Base-by-base conservation (phyloP, 1,284 basidiomycete species). In the Pyrrhoderma lamaoense region DNA sequence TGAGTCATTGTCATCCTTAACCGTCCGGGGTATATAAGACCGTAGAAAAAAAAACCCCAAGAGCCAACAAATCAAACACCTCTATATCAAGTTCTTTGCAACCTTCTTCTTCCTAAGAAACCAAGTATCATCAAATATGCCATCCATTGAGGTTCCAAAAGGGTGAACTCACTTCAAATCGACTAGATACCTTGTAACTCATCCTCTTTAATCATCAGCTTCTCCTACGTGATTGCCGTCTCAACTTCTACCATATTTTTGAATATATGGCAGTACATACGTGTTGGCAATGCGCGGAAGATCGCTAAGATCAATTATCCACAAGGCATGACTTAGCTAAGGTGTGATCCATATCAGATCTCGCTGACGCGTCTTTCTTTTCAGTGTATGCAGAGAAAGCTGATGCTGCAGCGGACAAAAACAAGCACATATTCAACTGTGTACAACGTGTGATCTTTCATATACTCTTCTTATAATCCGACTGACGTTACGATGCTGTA, bases 261-360 rank as follows among this genome's bases (percentile, higher is more conserved):
- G 18, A 68, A 79, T 14, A 2, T 65, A 2, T 79, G 71, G 62
- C 83, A 86, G 61, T 61, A 60, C 0, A 14, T 68, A 8, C 58
- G 64, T 2, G 85, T 85, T 18, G 59, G 64, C 21, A 64, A 54
- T 35, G 70, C 74, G 19, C 79, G 86, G 53, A 75, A 66, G 54
- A 65, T 59, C 2, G 75, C 85, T 16, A 70, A 71, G n/a, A 71
- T 89, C 47, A 59, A 66, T 3, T 89, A 88, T 59, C 86, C 86
- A 18, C 80, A 82, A 57, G 42, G 82, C 82, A 57, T 51, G 60
- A 35, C 2, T 22, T 25, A 8, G n/a, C n/a, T 40, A 5, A 22
- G 7, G 16, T 40, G 5, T n/a, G n/a, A 5, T 40, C 14, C 4
- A 40, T 5, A 40, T 22, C n/a, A 18, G 38, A 40, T 8, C n/a